phyloP scores from a whole-genome alignment of 441 rosid species.

The Hypseocharis bilobata region DNA sequence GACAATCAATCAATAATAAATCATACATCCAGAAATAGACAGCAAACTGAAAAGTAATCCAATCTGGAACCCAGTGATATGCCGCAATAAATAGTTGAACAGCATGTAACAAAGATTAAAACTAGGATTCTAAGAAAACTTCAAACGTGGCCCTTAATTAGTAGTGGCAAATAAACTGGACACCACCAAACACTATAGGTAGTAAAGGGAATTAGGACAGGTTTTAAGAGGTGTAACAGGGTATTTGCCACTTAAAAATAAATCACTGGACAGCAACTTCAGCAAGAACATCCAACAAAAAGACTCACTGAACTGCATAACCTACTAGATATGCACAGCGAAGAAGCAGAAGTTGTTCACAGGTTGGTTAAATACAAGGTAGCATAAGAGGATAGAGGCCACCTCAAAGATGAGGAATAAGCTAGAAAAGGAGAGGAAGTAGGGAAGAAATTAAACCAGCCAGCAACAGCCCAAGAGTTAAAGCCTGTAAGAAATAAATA shows the following conservation, averaged over 20 bases:
- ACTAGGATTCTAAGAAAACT: neutral
- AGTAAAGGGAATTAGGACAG: neutral
- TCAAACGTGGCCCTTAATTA: neutral
- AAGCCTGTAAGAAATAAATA: no score
- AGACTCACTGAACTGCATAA: neutral
- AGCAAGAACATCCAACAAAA: neutral
- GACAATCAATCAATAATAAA: neutral
- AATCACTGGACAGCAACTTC: neutral
- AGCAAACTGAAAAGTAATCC: neutral
- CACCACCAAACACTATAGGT: no score
- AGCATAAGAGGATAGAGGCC: no score
- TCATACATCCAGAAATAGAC: neutral
- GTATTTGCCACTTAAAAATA: neutral
- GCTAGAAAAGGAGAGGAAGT: no score
- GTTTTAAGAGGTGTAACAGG: neutral
- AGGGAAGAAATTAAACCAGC: no score
- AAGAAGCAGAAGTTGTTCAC: no score
- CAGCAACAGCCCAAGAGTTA: no score
- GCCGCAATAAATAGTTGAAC: neutral
- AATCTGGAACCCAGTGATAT: neutral
- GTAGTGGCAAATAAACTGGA: neutral
- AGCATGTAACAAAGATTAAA: neutral
- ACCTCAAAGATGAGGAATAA: no score
- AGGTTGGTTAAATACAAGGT: no score
- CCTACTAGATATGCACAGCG: neutral